These are phyloP conservation scores for Carex kokanica DNA, from an alignment of 176 grass and related monocot genomes.

Conservation along the genomic window DNA sequence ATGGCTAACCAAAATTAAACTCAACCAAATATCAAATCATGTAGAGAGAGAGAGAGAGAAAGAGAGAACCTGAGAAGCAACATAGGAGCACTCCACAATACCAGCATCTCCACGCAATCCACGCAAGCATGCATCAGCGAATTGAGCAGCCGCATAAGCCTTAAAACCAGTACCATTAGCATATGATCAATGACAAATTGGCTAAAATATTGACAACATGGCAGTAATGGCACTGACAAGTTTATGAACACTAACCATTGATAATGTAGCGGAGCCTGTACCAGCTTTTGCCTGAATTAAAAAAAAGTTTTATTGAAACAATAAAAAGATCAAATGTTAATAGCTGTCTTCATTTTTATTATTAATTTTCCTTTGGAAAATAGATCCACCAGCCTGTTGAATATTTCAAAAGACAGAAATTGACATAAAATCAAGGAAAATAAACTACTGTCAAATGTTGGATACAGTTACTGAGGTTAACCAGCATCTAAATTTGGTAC, in stretches of 20 bases:
- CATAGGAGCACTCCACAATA: slow-evolving; percentile 81
- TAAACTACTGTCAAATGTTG: neutral
- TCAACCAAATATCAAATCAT: slow-evolving; percentile 17
- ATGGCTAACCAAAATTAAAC: neutral
- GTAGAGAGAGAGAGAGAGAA: neutral
- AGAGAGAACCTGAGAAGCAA: slow-evolving; percentile 57
- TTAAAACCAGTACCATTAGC: slow-evolving; percentile 20
- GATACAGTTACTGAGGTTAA: neutral
- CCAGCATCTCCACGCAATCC: slow-evolving; percentile 66
- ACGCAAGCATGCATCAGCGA: slow-evolving; percentile 73
- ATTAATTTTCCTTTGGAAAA: neutral
- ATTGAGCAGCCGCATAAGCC: slow-evolving; percentile 76
- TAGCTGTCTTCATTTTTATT: neutral
- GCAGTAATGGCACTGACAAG: neutral
- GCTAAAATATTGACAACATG: neutral
- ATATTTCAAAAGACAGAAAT: neutral
- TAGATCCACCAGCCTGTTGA: neutral
- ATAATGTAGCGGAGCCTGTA: slow-evolving; percentile 80
- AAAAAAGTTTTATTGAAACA: neutral
- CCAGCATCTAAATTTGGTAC: neutral
- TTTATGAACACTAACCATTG: slow-evolving; percentile 52
- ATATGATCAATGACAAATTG: neutral
- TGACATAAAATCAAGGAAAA: neutral
- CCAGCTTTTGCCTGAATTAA: slow-evolving; percentile 81
- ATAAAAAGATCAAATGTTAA: neutral